A percentile compares a stretch with the other conserved stretches of the same genome.
Evolutionary conservation across 495 filamentous ascomycete species (phyloP).

Genomic region (Polyplosphaeria fusca): DNA sequence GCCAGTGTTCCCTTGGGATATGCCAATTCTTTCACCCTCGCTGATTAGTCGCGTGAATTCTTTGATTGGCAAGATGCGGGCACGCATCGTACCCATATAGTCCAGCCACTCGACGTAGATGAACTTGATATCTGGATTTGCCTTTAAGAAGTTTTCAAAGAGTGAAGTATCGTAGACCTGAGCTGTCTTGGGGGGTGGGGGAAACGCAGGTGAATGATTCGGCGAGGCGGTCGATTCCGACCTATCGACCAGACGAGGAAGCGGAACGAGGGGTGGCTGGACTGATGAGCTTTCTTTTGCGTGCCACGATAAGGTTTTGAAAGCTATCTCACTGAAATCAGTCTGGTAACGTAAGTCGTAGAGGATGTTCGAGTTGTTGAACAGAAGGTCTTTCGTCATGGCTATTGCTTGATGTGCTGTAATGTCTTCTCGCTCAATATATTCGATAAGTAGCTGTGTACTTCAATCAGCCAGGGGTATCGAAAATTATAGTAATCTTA

Average conservation of each 20-base stretch:
- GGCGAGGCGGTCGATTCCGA: background rate
- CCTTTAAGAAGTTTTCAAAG: constrained; percentile 30
- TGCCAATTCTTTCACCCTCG: constrained; percentile 41
- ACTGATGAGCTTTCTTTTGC: constrained; percentile 1
- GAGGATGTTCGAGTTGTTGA: constrained; percentile 66
- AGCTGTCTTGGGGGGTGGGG: constrained; percentile 18
- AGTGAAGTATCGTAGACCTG: constrained; percentile 27
- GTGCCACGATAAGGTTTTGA: constrained; percentile 21
- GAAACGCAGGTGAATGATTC: constrained; percentile 6
- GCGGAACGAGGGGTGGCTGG: background rate
- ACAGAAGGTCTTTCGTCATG: constrained; percentile 60
- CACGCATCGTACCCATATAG: constrained; percentile 66
- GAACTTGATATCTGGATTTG: constrained; percentile 49
- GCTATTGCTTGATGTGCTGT: constrained; percentile 56
- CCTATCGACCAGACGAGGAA: background rate
- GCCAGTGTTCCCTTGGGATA: constrained; percentile 39
- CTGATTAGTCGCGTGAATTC: constrained; percentile 60
- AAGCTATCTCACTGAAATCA: constrained; percentile 14
- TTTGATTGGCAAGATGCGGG: constrained; percentile 65
- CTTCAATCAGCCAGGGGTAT: background rate
- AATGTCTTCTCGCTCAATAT: constrained; percentile 58
- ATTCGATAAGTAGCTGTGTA: constrained; percentile 57
- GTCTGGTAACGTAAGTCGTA: constrained; percentile 50
- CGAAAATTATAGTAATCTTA: constrained; percentile 38
- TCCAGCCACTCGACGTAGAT: constrained; percentile 77